A percentile compares a stretch with the other conserved stretches of the same genome.
Conservation (phyloP, 176 grass and related monocot species). For the Bromus sterilis region DNA sequence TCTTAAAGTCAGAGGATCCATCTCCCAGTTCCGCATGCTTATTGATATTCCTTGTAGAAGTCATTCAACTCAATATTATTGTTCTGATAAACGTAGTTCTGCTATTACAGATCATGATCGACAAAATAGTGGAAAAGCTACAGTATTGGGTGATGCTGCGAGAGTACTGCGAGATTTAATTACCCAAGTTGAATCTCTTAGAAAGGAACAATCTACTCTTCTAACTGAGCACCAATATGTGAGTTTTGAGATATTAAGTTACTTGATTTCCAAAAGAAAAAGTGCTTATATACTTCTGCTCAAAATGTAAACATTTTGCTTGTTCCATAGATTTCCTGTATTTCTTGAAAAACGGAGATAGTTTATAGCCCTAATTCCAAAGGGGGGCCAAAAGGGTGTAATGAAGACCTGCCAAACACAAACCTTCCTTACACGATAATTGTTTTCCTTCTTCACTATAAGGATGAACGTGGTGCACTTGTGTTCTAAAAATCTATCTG, state of each 20-base stretch:
- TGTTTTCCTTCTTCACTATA: background rate
- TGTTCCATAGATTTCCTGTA: background rate
- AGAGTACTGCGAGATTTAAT: constrained; percentile 53
- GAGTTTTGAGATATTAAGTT: constrained; percentile 31
- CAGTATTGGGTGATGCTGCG: constrained; percentile 54
- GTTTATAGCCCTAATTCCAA: background rate
- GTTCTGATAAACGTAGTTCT: constrained; percentile 21
- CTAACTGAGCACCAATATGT: constrained; percentile 55
- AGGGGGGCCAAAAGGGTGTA: background rate
- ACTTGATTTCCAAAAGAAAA: background rate
- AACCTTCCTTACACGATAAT: background rate
- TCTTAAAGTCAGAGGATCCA: too few species aligned
- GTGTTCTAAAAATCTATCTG: background rate
- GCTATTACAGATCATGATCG: constrained; percentile 55
- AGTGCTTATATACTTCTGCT: background rate
- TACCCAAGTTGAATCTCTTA: constrained; percentile 59
- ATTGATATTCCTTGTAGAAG: background rate
- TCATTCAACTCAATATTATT: background rate
- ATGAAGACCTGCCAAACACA: background rate
- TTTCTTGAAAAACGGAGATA: background rate
- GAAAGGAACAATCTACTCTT: constrained; percentile 58
- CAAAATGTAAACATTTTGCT: background rate
- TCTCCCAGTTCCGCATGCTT: background rate
- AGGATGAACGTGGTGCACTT: background rate
- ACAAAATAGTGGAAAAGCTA: constrained; percentile 66